Base-by-base conservation (phyloP, 2,329 filamentous ascomycete genomes). In the Fusarium circinatum region DNA sequence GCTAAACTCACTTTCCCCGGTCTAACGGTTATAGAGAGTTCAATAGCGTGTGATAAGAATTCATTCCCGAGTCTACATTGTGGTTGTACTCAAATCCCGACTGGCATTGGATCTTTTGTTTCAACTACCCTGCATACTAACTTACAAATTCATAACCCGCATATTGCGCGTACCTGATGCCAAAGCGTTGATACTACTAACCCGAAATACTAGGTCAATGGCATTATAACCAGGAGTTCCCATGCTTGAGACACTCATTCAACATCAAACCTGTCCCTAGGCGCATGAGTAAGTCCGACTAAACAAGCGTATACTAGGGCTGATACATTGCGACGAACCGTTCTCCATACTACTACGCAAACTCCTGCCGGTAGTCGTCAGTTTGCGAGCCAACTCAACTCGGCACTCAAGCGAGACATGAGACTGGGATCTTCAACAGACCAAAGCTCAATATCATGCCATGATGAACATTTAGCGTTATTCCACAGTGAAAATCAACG, bases 401-500 rank as follows among this genome's bases (percentile, higher is more conserved):
- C 55, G 71, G 71, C 39, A 72, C 48, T 64, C 58, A 72, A 68
- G 51, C 45, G 54, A 75, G 44, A 66, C 60, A 63, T 17, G 22
- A 62, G 41, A 55, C 63, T 44, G 22, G 72, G 76, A 67, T 75
- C 60, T 39, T 57, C 58, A 58, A 70, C 54, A 57, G 54, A 66
- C 34, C 30, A 41, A 57, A 51, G 57, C 73, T 63, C 65, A 73
- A 75, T 36, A 76, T 78, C 73, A 71, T 73, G 65, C 73, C 57
- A 76, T 74, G 52, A 60, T 70, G 47, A 62, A 34, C 49, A 58
- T 45, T 13, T 75, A 66, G 75, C 64, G 71, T 54, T 41, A 24
- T 45, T 12, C 45, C 24, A 47, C 26, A 51, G 42, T 49, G 22
- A 44, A 44, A 60, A 32, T 34, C 51, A 58, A 71, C 70, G 58